phyloP scores from a whole-genome alignment of 208 protist genomes.

The Leishmania amazonensis region DNA sequence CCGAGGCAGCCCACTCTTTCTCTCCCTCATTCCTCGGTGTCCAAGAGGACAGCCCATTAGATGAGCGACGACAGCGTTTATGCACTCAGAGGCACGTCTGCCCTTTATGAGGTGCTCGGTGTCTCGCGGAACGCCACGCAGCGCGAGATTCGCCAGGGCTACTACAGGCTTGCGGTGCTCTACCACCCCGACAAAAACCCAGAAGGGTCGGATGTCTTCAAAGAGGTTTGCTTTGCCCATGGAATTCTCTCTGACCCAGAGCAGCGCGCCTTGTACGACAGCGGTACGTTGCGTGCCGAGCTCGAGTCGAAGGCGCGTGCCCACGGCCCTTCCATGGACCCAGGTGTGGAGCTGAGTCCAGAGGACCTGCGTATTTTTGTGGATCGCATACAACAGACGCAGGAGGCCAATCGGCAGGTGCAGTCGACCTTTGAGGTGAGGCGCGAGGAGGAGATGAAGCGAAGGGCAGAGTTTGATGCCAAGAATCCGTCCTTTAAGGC shows the following conservation, averaged over 20 bases:
- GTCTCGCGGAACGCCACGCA: conserved; percentile 57
- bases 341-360: conserved; percentile 70
- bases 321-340: conserved; percentile 87
- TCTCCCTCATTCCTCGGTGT: neutral
- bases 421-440: conserved; percentile 65
- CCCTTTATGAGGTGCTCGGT: conserved; percentile 83
- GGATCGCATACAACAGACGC: conserved; percentile 56
- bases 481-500: conserved; percentile 69
- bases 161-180: conserved; percentile 83
- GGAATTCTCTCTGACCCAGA: conserved; percentile 80
- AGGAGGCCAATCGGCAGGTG: conserved; percentile 44
- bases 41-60: neutral
- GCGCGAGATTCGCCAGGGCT: conserved; percentile 82
- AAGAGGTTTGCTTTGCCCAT: conserved; percentile 86
- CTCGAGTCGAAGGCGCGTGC: conserved; percentile 61
- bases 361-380: conserved; percentile 84
- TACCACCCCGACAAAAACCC: conserved; percentile 94
- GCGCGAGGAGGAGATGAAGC: conserved; percentile 83
- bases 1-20: neutral
- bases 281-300: conserved; percentile 55
- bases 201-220: conserved; percentile 77
- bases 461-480: conserved; percentile 82
- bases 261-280: conserved; percentile 82
- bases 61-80: conserved; percentile 63
- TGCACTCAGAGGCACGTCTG: conserved; percentile 71